These are phyloP conservation scores for Quercus rubra DNA, from an alignment of 306 rosid species.

Conservation along the genomic window DNA sequence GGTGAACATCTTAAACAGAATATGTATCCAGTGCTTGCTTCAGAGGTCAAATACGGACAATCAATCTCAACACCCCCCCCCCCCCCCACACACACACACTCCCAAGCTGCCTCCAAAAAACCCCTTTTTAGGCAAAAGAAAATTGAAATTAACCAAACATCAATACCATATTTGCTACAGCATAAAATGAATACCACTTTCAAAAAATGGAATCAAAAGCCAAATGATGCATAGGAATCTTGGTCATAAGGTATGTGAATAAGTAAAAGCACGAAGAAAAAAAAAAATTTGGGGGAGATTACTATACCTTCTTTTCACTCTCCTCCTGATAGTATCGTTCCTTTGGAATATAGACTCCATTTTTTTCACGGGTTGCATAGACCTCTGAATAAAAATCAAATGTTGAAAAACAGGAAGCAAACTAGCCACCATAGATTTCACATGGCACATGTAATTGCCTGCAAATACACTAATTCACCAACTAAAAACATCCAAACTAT, in stretches of 20 bases:
- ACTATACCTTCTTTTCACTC: constrained; percentile 74
- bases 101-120: neutral
- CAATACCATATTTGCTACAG: neutral
- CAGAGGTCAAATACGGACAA: neutral
- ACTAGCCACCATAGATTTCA: neutral
- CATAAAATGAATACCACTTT: neutral
- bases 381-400: constrained; percentile 62
- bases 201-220: neutral
- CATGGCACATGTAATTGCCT: neutral
- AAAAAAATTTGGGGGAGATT: neutral
- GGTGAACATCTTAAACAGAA: neutral
- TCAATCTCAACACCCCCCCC: too few relatives aligned
- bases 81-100: too few relatives aligned
- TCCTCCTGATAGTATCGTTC: constrained; percentile 92
- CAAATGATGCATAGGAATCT: too few relatives aligned
- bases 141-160: neutral
- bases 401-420: neutral
- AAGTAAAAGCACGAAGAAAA: neutral
- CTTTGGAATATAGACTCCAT: constrained; percentile 93
- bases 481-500: constrained; percentile 10
- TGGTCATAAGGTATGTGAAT: neutral
- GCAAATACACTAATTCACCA: neutral
- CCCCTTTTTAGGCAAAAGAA: neutral
- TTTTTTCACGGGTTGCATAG: constrained; percentile 94
- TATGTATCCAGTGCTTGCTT: neutral